phyloP scores from a whole-genome alignment of 139 green algal species.

The Chlorella sp. region DNA sequence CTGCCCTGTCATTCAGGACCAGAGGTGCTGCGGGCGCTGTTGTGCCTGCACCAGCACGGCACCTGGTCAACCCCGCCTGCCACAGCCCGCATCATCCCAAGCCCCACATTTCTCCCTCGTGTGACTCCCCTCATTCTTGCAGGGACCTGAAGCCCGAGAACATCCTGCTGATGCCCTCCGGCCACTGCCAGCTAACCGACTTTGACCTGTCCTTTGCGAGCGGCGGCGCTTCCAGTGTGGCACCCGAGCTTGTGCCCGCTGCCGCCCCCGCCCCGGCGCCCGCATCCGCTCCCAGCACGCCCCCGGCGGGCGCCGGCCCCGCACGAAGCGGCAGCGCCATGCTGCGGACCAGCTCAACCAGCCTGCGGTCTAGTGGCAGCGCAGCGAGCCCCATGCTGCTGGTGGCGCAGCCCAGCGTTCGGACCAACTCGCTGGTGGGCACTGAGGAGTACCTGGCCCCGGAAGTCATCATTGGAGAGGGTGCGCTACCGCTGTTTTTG shows the following conservation, averaged over 20 bases:
- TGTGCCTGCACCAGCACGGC: background rate
- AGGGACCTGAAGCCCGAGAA: slow-evolving; percentile 99
- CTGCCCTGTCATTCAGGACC: background rate
- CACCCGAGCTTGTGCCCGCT: background rate
- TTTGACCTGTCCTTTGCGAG: slow-evolving; percentile 89
- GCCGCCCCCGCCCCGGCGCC: background rate
- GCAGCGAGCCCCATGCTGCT: slow-evolving; percentile 9
- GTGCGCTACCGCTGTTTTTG: background rate
- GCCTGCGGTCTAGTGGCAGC: background rate
- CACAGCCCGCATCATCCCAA: background rate
- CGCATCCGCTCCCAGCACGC: background rate
- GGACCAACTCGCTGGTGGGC: slow-evolving; percentile 93
- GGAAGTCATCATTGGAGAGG: slow-evolving; percentile 79
- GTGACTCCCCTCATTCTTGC: no score
- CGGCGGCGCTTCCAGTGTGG: background rate
- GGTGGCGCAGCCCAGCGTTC: slow-evolving; percentile 71
- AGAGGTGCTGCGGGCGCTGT: no score
- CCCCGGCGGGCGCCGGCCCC: background rate
- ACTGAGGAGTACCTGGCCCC: slow-evolving; percentile 89
- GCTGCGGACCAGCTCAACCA: background rate
- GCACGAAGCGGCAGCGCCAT: background rate
- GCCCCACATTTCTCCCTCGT: background rate
- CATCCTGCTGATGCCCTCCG: slow-evolving; percentile 88
- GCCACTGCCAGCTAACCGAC: slow-evolving; percentile 97
- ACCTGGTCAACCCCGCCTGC: background rate